Evolutionary conservation across 192 early-diverging fungal genomes (phyloP).

Genomic region (Gaertneriomyces semiglobifer): DNA sequence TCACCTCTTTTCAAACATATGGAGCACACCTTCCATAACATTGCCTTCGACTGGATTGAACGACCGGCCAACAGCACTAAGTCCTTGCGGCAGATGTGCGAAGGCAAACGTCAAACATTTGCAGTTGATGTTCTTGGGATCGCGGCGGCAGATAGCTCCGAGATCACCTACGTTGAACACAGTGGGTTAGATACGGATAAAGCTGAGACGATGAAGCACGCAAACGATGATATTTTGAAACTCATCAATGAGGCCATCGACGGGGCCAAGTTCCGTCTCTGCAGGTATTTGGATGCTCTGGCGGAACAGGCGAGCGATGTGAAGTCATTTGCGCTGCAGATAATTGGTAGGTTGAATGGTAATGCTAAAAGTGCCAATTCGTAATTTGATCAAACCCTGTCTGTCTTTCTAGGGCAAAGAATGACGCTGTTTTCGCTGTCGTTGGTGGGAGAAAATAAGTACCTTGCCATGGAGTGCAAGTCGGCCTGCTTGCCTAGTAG

Average conservation of each 20-base stretch:
- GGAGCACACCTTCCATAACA: background rate
- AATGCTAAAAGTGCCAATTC: too few relatives aligned
- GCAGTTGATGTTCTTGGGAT: conserved; percentile 9
- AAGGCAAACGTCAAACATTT: background rate
- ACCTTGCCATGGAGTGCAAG: background rate
- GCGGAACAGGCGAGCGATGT: background rate
- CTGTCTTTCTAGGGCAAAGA: too few relatives aligned
- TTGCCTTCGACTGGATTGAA: background rate
- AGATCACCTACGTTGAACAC: conserved; percentile 5
- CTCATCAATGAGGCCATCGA: background rate
- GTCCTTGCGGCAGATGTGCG: background rate
- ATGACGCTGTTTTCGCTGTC: background rate
- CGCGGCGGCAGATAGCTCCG: background rate
- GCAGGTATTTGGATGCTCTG: background rate
- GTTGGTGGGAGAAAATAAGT: conserved; percentile 2
- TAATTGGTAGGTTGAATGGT: background rate
- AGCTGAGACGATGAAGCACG: background rate
- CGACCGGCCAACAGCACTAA: background rate
- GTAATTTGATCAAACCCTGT: too few relatives aligned
- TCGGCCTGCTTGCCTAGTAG: background rate
- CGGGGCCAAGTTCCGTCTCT: background rate
- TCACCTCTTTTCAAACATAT: background rate
- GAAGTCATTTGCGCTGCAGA: background rate
- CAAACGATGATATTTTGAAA: background rate
- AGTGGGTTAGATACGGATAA: background rate